Conservation (phyloP, 495 filamentous ascomycete species). For the Immersiella caudata region DNA sequence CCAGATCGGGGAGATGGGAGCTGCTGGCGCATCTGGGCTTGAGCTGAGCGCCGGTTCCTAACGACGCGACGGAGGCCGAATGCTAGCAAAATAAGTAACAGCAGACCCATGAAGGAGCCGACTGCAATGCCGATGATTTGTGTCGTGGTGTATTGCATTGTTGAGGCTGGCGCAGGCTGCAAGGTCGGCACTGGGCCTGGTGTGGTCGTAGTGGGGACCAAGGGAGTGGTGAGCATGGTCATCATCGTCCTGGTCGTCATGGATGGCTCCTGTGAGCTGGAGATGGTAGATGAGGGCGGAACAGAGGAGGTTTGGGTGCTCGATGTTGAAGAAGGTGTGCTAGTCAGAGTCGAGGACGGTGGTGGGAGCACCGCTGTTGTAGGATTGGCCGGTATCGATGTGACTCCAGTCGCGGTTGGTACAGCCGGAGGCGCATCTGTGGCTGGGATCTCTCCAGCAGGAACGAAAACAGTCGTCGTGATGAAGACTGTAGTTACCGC, state of each 20-base stretch:
- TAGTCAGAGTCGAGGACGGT: not conserved
- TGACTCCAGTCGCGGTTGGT: not conserved
- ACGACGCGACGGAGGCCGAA: constrained; percentile 33
- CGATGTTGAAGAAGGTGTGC: not conserved
- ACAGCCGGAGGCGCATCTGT: constrained; percentile 3
- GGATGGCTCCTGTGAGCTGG: not conserved
- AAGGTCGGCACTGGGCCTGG: not conserved
- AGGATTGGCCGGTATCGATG: not conserved
- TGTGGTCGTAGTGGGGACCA: constrained; percentile 12
- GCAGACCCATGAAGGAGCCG: constrained; percentile 23
- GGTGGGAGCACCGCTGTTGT: not conserved
- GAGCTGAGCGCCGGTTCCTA: constrained; percentile 21
- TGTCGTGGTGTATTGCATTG: constrained; percentile 17
- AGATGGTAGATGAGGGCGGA: not conserved
- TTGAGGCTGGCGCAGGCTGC: constrained; percentile 2
- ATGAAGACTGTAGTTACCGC: constrained; percentile 29
- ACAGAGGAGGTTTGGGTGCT: not conserved
- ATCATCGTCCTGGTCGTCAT: constrained; percentile 2
- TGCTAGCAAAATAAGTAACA: constrained; percentile 33
- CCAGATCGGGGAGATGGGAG: constrained; percentile 14
- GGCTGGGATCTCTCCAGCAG: constrained; percentile 17
- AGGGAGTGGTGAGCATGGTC: constrained; percentile 5
- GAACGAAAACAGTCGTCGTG: constrained; percentile 29
- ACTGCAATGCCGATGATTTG: constrained; percentile 33
- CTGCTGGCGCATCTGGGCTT: constrained; percentile 27